These are phyloP conservation scores for Podila minutissima DNA, from an alignment of 192 early-diverging fungal species.

Conservation along the genomic window DNA sequence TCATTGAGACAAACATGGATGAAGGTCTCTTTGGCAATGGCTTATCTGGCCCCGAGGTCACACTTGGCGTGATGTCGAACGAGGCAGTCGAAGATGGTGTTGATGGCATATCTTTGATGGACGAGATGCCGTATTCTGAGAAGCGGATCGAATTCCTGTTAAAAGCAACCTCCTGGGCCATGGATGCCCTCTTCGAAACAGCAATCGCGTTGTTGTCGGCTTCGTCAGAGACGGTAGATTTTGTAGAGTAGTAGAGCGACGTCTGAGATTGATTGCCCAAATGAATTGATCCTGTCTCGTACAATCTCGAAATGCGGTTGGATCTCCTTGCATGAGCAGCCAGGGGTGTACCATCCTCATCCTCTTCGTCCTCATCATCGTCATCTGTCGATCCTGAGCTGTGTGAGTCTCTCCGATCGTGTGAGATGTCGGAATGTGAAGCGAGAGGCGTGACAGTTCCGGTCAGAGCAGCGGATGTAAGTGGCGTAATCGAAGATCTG, in stretches of 20 bases:
- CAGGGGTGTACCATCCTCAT: not conserved
- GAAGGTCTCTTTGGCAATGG: constrained; percentile 13
- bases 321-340: not conserved
- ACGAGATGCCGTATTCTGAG: constrained; percentile 12
- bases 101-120: constrained; percentile 8
- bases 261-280: constrained; percentile 21
- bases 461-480: not conserved
- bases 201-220: not conserved
- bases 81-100: not conserved
- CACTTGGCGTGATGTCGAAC: not conserved
- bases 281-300: constrained; percentile 16
- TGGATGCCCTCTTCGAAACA: not conserved
- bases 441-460: not conserved
- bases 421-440: not conserved
- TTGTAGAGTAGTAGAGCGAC: constrained; percentile 15
- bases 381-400: constrained; percentile 20
- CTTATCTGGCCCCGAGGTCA: not conserved
- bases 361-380: constrained; percentile 13
- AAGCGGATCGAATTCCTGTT: constrained; percentile 16
- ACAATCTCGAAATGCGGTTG: constrained; percentile 6
- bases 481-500: not conserved
- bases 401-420: constrained; percentile 21
- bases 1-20: constrained; percentile 16
- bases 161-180: constrained; percentile 1
- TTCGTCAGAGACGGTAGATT: constrained; percentile 9